phyloP scores from a whole-genome alignment of 2,329 filamentous ascomycete species.

The Aspergillus sp. region DNA sequence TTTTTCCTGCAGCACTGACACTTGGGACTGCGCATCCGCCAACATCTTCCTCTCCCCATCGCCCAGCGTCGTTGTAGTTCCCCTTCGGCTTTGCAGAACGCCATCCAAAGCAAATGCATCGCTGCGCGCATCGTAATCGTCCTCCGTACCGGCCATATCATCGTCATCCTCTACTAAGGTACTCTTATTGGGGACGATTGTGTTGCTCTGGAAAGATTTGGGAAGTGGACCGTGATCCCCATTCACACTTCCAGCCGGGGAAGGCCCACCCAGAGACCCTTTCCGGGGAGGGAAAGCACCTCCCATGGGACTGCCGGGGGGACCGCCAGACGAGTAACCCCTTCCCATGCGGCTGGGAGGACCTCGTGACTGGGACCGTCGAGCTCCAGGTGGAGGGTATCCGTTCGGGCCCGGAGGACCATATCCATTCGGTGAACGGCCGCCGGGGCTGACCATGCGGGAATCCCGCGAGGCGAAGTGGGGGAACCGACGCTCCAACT shows the following conservation, averaged over 20 bases:
- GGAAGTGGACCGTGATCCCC: conserved; percentile 70
- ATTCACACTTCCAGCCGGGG: conserved; percentile 44
- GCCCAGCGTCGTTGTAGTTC: conserved; percentile 46
- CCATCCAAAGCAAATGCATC: conserved; percentile 61
- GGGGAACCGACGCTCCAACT: conserved; percentile 86
- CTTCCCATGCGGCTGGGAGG: conserved; percentile 25
- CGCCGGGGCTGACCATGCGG: conserved; percentile 65
- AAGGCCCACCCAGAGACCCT: conserved; percentile 37
- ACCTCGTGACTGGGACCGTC: conserved; percentile 40
- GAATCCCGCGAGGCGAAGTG: conserved; percentile 67
- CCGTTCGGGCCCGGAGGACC: conserved; percentile 43
- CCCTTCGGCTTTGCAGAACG: conserved; percentile 39
- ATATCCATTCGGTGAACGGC: conserved; percentile 51
- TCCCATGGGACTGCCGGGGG: conserved; percentile 26
- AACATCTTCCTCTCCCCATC: conserved; percentile 67
- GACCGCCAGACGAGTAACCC: conserved; percentile 33
- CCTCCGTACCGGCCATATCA: conserved; percentile 54
- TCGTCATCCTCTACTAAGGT: conserved; percentile 97
- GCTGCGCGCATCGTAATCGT: conserved; percentile 54
- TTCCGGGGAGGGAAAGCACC: conserved; percentile 34
- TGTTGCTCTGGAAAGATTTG: conserved; percentile 91
- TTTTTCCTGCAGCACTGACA: conserved; percentile 69
- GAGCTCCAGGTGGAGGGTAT: conserved; percentile 29
- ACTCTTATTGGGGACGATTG: conserved; percentile 95
- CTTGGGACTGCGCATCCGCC: conserved; percentile 73